Evolutionary conservation across 2,329 filamentous ascomycete species (phyloP), one percentile per base, ranked within the genome.

Genomic region (Fusarium tricinctum): DNA sequence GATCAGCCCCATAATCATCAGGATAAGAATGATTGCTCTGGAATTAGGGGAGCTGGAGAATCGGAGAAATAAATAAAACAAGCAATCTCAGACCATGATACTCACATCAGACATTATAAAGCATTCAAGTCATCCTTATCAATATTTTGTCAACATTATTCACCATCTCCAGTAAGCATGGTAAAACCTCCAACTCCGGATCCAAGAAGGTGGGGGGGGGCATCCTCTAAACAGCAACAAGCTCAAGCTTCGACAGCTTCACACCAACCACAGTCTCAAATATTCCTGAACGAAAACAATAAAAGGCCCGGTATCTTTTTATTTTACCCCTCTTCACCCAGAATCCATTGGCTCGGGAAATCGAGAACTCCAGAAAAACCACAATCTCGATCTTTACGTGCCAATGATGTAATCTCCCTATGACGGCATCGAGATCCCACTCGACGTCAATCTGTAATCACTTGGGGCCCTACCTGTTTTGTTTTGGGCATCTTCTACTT

Each of bases 331-430:
- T 26, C 45, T 30, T 49, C 12, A 54, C 42, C 7, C 8, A 23
- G 12, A 6, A 26, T 32, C 38, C 38, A 53, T 53, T 47, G 39
- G 40, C 43, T 35, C 23, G 51, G 51, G 15, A 26, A 30, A 13
- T 19, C 14, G 32, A 30, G 13, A 30, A 44, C 49, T 49, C 50
- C 42, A 38, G 28, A 42, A 64, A 47, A 52, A 42, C 64, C 50
- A 51, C 22, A 63, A 70, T 62, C 60, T 69, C 60, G 61, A 73
- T 69, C 58, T 68, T 38, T 3, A 55, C 45, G 26, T 26, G 14
- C 20, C 53, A 46, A 73, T 73, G 71, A 73, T 74, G 72, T 74
- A 74, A 74, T 69, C 53, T 28, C 30, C 50, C 58, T 62, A 74
- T 74, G 73, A 74, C 72, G 72, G 68, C 71, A 74, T 74, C 52